Percentiles rank a stretch among this genome's conserved stretches.
Conservation (phyloP, 2,329 filamentous ascomycete species). For the Waltergamsia citrina region DNA sequence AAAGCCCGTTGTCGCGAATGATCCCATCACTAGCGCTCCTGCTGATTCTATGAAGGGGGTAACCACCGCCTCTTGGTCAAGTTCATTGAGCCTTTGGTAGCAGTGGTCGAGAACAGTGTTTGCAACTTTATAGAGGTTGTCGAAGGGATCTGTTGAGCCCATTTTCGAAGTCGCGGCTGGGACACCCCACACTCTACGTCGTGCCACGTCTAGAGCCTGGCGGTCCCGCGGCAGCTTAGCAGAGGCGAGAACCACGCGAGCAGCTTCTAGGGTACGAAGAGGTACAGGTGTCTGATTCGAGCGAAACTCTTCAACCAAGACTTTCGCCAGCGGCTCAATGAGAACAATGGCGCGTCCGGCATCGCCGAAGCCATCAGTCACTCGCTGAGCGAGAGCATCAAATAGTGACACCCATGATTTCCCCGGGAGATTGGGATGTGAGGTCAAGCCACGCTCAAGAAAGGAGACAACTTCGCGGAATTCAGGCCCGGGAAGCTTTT, state of each 20-base stretch:
- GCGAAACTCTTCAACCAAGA: slow-evolving; percentile 28
- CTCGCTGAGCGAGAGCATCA: slow-evolving; percentile 42
- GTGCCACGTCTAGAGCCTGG: slow-evolving; percentile 55
- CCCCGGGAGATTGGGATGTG: slow-evolving; percentile 36
- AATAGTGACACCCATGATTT: slow-evolving; percentile 46
- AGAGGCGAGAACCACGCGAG: slow-evolving; percentile 31
- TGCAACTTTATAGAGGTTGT: slow-evolving; percentile 54
- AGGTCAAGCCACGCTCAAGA: slow-evolving; percentile 50
- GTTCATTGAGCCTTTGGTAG: slow-evolving; percentile 37
- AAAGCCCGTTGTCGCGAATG: slow-evolving; percentile 37
- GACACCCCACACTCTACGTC: slow-evolving; percentile 52
- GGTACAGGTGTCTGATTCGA: slow-evolving; percentile 6
- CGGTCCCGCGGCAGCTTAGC: slow-evolving; percentile 49
- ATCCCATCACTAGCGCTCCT: slow-evolving; percentile 39
- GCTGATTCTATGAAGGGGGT: slow-evolving; percentile 43
- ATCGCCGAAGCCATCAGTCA: slow-evolving; percentile 56
- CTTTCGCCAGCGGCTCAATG: slow-evolving; percentile 61
- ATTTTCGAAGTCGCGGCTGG: slow-evolving; percentile 14
- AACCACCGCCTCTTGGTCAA: slow-evolving; percentile 25
- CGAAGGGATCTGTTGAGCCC: slow-evolving; percentile 53
- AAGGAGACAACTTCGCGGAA: slow-evolving; percentile 62
- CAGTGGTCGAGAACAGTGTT: slow-evolving; percentile 39
- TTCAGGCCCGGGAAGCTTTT: slow-evolving; percentile 50
- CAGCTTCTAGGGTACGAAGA: slow-evolving; percentile 20
- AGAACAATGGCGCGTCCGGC: slow-evolving; percentile 55